Percentiles rank a stretch among this genome's conserved stretches.
Evolutionary conservation across 352 stramenopile species (phyloP).

Genomic region (Aphanomyces invadans): DNA sequence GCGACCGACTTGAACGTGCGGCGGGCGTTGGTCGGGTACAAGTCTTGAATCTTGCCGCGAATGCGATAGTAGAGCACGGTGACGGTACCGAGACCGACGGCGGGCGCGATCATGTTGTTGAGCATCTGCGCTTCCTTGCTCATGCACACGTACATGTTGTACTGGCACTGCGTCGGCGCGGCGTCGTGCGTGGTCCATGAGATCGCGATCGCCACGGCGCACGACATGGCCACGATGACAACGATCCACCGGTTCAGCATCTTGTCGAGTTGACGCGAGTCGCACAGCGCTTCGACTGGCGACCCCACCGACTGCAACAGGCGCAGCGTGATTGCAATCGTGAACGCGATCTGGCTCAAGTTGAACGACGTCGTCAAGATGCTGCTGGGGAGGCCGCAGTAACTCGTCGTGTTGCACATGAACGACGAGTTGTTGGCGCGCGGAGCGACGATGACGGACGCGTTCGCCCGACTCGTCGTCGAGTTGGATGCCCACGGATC

Average conservation of each 20-base stretch:
- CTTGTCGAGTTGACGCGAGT: background rate
- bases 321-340: background rate
- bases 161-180: background rate
- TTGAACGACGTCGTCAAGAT: conserved; percentile 22
- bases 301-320: background rate
- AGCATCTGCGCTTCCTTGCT: conserved; percentile 17
- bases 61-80: conserved; percentile 15
- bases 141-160: conserved; percentile 17
- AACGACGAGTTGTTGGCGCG: conserved; percentile 8
- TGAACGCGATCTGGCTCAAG: conserved; percentile 16
- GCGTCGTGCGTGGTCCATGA: background rate
- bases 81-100: conserved; percentile 3
- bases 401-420: background rate
- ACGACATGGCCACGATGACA: background rate
- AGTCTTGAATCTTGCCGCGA: background rate
- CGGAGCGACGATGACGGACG: background rate
- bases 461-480: background rate
- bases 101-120: conserved; percentile 20
- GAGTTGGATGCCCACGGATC: background rate
- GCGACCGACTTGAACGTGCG: conserved; percentile 23
- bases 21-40: conserved; percentile 15
- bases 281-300: conserved; percentile 3
- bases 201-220: conserved; percentile 8
- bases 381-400: conserved; percentile 8
- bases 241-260: background rate